phyloP scores from a whole-genome alignment of 495 filamentous ascomycete genomes.

The Cairneyella variabilis region DNA sequence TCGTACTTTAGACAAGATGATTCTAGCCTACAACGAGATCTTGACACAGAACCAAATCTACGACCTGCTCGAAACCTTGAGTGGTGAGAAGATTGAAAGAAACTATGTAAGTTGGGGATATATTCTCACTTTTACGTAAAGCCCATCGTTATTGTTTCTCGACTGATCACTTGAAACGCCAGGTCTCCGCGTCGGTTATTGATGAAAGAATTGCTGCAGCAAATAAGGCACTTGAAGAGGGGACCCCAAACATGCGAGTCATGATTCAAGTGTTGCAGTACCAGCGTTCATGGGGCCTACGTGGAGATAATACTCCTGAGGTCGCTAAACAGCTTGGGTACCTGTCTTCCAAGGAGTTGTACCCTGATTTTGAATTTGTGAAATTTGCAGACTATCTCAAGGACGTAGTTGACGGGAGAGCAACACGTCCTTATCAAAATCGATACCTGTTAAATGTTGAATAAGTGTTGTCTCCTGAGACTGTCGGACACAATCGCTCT shows the following conservation, averaged over 20 bases:
- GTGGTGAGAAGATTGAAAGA: slow-evolving; percentile 49
- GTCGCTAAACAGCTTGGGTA: slow-evolving; percentile 58
- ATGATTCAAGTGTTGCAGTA: slow-evolving; percentile 31
- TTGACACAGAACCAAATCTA: slow-evolving; percentile 47
- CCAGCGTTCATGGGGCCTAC: slow-evolving; percentile 46
- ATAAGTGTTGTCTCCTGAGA: too few relatives aligned
- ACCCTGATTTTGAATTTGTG: slow-evolving; percentile 46
- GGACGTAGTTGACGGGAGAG: slow-evolving; percentile 7
- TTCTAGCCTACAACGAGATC: slow-evolving; percentile 49
- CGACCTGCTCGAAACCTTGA: slow-evolving; percentile 45
- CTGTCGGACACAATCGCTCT: too few relatives aligned
- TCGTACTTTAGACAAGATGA: slow-evolving; percentile 54
- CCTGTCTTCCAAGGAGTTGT: slow-evolving; percentile 50
- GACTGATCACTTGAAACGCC: too few relatives aligned
- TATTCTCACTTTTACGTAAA: background rate
- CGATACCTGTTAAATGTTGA: too few relatives aligned
- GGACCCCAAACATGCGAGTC: background rate
- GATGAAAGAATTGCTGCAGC: slow-evolving; percentile 22
- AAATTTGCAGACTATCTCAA: slow-evolving; percentile 32
- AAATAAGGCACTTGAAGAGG: background rate
- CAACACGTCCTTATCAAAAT: background rate
- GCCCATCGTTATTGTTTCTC: background rate
- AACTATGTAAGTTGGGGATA: slow-evolving; percentile 40
- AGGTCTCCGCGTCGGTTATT: slow-evolving; percentile 5
- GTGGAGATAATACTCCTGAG: slow-evolving; percentile 54